phyloP scores from a whole-genome alignment of 805 yeast genomes.

The Metschnikowia bowlesiae region DNA sequence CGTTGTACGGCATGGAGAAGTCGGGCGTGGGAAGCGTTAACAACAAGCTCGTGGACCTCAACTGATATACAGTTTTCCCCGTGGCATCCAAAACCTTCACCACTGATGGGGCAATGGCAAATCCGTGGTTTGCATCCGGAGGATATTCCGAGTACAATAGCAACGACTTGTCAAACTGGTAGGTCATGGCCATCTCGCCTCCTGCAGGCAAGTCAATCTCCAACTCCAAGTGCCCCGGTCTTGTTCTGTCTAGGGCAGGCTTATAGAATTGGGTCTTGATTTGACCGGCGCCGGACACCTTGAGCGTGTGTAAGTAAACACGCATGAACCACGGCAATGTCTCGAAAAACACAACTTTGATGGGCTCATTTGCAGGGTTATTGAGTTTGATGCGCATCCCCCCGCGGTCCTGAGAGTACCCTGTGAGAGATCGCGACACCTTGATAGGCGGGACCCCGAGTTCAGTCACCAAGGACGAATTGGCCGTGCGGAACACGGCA shows the following conservation, averaged over 20 bases:
- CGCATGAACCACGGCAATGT: conserved; percentile 92
- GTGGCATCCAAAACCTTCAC: conserved; percentile 46
- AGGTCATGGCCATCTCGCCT: conserved; percentile 56
- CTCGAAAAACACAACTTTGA: conserved; percentile 64
- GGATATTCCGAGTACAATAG: conserved; percentile 88
- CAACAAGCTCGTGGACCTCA: conserved; percentile 83
- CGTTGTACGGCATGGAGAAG: conserved; percentile 98
- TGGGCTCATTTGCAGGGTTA: conserved; percentile 54
- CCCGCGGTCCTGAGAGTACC: conserved; percentile 87
- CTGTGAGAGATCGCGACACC: conserved; percentile 84
- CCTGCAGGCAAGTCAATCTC: conserved; percentile 59
- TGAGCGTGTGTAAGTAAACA: conserved; percentile 68
- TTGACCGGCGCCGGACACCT: conserved; percentile 24
- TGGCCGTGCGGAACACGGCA: conserved; percentile 38
- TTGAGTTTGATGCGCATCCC: conserved; percentile 74
- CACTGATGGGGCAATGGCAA: conserved; percentile 89
- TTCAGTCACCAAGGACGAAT: conserved; percentile 41
- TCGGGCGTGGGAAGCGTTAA: conserved; percentile 93
- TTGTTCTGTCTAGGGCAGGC: conserved; percentile 74
- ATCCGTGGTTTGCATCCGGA: conserved; percentile 99
- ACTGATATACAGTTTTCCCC: conserved; percentile 35
- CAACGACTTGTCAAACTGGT: conserved; percentile 83
- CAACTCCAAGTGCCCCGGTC: conserved; percentile 82
- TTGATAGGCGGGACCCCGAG: conserved; percentile 52
- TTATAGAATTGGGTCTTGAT: conserved; percentile 55